Evolutionary conservation across 192 early-diverging fungal genomes (phyloP).

Genomic region (Diversispora eburnea): DNA sequence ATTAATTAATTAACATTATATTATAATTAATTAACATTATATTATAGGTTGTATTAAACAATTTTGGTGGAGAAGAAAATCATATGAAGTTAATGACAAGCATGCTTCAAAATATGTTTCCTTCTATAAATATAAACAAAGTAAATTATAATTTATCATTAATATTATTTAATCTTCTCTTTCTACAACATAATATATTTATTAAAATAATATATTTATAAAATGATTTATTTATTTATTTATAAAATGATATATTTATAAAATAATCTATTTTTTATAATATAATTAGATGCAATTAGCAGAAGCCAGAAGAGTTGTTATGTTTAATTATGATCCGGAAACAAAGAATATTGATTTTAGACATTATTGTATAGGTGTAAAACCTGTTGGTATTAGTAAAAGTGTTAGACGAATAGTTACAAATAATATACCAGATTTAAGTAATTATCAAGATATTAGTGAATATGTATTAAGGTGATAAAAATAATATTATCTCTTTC

Average conservation of each 20-base stretch:
- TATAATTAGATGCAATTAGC: conserved; percentile 74
- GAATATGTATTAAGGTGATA: conserved; percentile 80
- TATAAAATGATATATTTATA: background rate
- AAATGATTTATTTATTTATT: background rate
- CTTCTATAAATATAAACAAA: conserved; percentile 88
- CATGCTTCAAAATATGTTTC: conserved; percentile 97
- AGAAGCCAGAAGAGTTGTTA: conserved; percentile 84
- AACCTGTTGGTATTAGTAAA: conserved; percentile 85
- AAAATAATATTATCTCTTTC: background rate
- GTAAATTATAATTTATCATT: conserved; percentile 38
- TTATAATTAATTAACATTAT: background rate
- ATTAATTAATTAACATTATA: background rate
- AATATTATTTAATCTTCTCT: conserved; percentile 23
- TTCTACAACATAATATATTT: background rate
- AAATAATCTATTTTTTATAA: background rate
- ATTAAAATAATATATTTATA: too few relatives aligned
- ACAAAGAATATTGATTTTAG: conserved; percentile 85
- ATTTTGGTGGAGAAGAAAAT: conserved; percentile 66
- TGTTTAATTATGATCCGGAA: conserved; percentile 86
- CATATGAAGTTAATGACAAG: conserved; percentile 89
- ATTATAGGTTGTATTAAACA: conserved; percentile 69
- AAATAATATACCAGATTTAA: conserved; percentile 70
- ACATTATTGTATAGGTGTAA: conserved; percentile 89
- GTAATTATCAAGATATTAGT: conserved; percentile 81
- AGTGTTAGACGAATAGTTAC: conserved; percentile 81